Evolutionary conservation across 1,284 basidiomycete species (phyloP), one percentile per base, ranked within the genome.

Genomic region (Trametes hirsuta): DNA sequence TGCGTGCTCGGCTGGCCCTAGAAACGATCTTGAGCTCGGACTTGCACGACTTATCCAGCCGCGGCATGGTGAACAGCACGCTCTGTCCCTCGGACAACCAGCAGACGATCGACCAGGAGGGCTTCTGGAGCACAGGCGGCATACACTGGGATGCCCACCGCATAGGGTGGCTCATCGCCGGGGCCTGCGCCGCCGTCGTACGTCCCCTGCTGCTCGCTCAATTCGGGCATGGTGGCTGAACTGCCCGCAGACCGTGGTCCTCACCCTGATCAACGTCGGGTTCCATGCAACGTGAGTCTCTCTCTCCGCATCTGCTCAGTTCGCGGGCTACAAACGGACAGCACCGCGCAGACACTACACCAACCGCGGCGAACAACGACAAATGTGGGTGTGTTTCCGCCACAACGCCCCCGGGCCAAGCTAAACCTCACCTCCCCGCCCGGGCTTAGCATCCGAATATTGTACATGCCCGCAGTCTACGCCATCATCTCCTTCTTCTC

Each of bases 401-500:
- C 40, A 8, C 4, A 34, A 41, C 45, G 25, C 35, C 25, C 14
- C 9, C 22, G 8, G n/a, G 22, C 6, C 35, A 4, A 24, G 10
- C 15, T 10, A 10, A 25, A 37, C 55, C 21, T 15, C 14, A 37
- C 35, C 37, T 45, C 46, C 47, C 51, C 39, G 53, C 24, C 10
- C 24, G 24, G 21, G 24, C 24, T 68, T 70, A 90, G 87, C 58
- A 74, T 92, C 35, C 85, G 91, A 61, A 85, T 93, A 58, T 72
- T 93, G 64, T 93, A 91, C 69, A 90, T 93, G 90, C 90, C 90
- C 3, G 83, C 85, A 2, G 79, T 93, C 49, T 94, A 92, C 73
- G 88, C 89, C n/a, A 77, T 95, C 69, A 86, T 95, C 59, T 93
- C 92, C 1, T 95, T 95, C 81, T 85, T 94, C 69, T 93, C 91